phyloP scores from a whole-genome alignment of 257 asterid species.

The Solanum chmielewskii region DNA sequence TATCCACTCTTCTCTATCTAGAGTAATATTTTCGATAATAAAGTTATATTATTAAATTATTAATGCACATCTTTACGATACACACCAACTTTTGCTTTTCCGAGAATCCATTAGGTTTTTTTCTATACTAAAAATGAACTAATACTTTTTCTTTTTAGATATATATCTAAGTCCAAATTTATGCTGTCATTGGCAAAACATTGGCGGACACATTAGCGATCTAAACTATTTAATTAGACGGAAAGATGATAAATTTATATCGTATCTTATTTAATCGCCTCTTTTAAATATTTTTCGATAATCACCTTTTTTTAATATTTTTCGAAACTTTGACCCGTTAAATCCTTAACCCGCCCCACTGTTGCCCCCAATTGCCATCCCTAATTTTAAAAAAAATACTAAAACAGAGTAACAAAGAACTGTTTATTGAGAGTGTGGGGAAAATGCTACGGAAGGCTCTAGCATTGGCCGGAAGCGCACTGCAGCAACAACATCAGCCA shows the following conservation, averaged over 20 bases:
- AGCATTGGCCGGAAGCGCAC: slow-evolving; percentile 2
- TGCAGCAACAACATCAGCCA: slow-evolving; percentile 11
- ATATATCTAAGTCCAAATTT: background rate
- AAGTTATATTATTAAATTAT: no score
- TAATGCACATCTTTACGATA: no score
- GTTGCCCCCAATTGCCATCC: background rate
- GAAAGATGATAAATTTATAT: no score
- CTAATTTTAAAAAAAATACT: background rate
- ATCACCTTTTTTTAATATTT: no score
- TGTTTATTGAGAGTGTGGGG: fast-evolving
- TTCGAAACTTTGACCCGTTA: background rate
- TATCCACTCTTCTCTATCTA: no score
- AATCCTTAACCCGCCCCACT: background rate
- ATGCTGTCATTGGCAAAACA: background rate
- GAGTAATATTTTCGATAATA: no score
- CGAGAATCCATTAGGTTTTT: no score
- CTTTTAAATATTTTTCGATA: no score
- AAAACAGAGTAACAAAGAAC: background rate
- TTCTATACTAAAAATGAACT: no score
- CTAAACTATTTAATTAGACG: no score
- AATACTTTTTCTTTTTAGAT: background rate
- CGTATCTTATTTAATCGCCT: no score
- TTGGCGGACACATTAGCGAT: background rate
- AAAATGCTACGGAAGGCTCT: background rate
- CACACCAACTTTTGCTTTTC: no score